phyloP scores from a whole-genome alignment of 495 filamentous ascomycete genomes.

The Podospora anserina region DNA sequence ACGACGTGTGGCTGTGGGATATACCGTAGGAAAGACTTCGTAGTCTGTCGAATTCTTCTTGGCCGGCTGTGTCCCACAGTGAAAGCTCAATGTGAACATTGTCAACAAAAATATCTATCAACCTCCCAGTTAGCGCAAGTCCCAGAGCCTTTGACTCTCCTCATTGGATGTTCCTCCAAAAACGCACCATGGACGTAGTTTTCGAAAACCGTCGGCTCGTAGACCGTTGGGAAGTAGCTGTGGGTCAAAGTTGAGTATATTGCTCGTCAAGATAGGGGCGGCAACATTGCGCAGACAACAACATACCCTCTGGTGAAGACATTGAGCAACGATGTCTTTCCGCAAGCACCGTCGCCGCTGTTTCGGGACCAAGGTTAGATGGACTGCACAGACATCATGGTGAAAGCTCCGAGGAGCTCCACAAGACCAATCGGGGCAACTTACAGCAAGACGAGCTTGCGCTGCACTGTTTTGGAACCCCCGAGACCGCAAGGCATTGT shows the following conservation, averaged over 20 bases:
- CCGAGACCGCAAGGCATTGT: slow-evolving; percentile 61
- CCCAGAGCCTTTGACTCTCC: background rate
- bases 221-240: slow-evolving; percentile 97
- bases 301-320: slow-evolving; percentile 95
- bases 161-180: background rate
- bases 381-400: slow-evolving; percentile 13
- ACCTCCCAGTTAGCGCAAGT: slow-evolving; percentile 14
- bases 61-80: slow-evolving; percentile 96
- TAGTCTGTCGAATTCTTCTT: slow-evolving; percentile 98
- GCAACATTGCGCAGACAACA: background rate
- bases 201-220: slow-evolving; percentile 98
- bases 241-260: slow-evolving; percentile 2
- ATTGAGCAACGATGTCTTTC: slow-evolving; percentile 95
- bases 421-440: slow-evolving; percentile 35
- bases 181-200: slow-evolving; percentile 94
- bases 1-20: background rate
- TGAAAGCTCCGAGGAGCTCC: background rate
- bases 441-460: slow-evolving; percentile 96
- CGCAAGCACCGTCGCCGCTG: slow-evolving; percentile 94
- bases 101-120: slow-evolving; percentile 92
- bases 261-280: background rate
- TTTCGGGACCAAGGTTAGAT: slow-evolving; percentile 27
- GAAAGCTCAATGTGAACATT: slow-evolving; percentile 93
- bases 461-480: slow-evolving; percentile 75
- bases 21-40: slow-evolving; percentile 85